Evolutionary conservation across 768 basidiomycete genomes (phyloP).

Genomic region (Boletus rubropictus): DNA sequence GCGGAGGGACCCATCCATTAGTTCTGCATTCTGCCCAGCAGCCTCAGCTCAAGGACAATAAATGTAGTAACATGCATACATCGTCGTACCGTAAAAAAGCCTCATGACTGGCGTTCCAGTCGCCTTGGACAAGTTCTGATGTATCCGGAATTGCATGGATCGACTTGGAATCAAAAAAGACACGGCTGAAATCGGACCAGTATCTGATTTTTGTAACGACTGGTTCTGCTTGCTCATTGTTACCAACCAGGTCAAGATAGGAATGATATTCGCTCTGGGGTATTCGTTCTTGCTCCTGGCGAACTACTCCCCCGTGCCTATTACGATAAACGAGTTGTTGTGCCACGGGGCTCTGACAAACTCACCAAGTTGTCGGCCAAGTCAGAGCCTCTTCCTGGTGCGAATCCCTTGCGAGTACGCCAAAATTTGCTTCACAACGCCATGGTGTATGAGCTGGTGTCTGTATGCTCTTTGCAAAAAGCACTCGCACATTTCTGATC

Average conservation of each 20-base stretch:
- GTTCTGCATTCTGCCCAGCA: conserved; percentile 44
- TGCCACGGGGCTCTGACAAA: not conserved
- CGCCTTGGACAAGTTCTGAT: conserved; percentile 43
- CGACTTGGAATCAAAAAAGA: conserved; percentile 58
- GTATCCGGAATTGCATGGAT: conserved; percentile 59
- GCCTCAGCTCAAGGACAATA: not conserved
- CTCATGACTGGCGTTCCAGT: conserved; percentile 53
- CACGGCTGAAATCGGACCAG: conserved; percentile 50
- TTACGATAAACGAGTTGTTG: not conserved
- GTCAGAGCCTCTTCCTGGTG: conserved; percentile 27
- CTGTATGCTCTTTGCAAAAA: not conserved
- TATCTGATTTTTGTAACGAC: conserved; percentile 32
- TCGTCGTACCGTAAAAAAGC: conserved; percentile 49
- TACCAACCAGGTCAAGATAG: conserved; percentile 31
- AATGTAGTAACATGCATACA: conserved; percentile 33
- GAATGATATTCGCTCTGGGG: conserved; percentile 51
- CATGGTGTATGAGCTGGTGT: conserved; percentile 7
- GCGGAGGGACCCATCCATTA: conserved; percentile 68
- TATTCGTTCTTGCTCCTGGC: conserved; percentile 50
- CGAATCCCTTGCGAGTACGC: conserved; percentile 43
- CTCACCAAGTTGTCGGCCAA: conserved; percentile 19
- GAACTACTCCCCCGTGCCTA: conserved; percentile 47
- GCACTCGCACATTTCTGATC: conserved; percentile 53
- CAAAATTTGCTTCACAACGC: conserved; percentile 53
- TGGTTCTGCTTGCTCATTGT: conserved; percentile 7